These are phyloP conservation scores for Neoboletus magnificus DNA, from an alignment of 768 basidiomycete species.

Conservation along the genomic window DNA sequence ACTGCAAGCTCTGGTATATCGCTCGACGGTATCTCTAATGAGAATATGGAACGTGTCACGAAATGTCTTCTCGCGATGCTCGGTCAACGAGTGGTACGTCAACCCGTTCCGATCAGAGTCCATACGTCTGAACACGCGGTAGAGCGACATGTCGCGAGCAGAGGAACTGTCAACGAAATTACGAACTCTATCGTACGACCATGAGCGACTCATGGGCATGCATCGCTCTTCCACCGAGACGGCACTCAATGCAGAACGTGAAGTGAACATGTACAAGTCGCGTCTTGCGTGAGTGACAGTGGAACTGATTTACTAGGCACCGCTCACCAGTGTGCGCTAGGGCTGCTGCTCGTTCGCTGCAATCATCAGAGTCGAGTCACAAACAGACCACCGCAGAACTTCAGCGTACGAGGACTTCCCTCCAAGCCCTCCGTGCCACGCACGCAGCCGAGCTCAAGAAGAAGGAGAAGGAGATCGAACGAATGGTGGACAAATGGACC, in stretches of 20 bases:
- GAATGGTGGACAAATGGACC: slow-evolving; percentile 69
- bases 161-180: slow-evolving; percentile 74
- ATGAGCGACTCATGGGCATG: slow-evolving; percentile 70
- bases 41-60: slow-evolving; percentile 54
- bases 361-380: slow-evolving; percentile 59
- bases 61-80: slow-evolving; percentile 79
- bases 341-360: slow-evolving; percentile 49
- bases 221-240: slow-evolving; percentile 56
- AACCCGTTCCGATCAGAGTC: neutral
- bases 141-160: slow-evolving; percentile 76
- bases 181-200: slow-evolving; percentile 75
- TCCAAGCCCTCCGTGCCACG: slow-evolving; percentile 67
- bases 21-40: slow-evolving; percentile 58
- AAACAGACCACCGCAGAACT: slow-evolving; percentile 70
- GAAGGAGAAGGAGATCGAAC: slow-evolving; percentile 76
- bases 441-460: slow-evolving; percentile 74
- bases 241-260: slow-evolving; percentile 73
- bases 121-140: slow-evolving; percentile 13
- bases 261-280: slow-evolving; percentile 69
- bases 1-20: slow-evolving; percentile 58
- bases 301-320: neutral
- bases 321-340: slow-evolving; percentile 33
- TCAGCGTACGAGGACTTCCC: slow-evolving; percentile 62
- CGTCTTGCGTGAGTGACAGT: slow-evolving; percentile 58
- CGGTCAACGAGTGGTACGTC: slow-evolving; percentile 70